Percentiles rank a stretch among this genome's conserved stretches.
These are phyloP conservation scores for Xylaria sp. DNA, from an alignment of 2,329 filamentous ascomycete genomes.

Conservation along the genomic window DNA sequence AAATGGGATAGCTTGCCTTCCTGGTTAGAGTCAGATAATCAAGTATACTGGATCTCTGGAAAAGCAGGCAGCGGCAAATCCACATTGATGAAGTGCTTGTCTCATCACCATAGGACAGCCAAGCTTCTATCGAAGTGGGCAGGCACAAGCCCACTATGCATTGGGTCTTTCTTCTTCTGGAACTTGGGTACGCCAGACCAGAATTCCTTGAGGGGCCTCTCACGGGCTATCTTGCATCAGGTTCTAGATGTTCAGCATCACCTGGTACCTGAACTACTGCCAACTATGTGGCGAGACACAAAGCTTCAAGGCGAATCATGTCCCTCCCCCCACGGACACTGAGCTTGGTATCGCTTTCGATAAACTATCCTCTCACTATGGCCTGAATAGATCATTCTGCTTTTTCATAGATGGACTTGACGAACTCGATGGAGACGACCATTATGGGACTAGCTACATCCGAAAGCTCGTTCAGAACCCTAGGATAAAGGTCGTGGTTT, in stretches of 20 bases:
- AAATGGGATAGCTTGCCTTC: background rate
- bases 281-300: background rate
- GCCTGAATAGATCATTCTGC: background rate
- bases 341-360: background rate
- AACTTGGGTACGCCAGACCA: background rate
- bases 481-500: slow-evolving; percentile 8
- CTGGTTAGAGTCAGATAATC: background rate
- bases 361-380: background rate
- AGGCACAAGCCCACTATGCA: background rate
- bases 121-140: slow-evolving; percentile 4
- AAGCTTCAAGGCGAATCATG: background rate
- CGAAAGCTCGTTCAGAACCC: background rate
- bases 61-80: slow-evolving; percentile 18
- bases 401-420: slow-evolving; percentile 23
- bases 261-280: background rate
- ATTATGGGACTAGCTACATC: background rate
- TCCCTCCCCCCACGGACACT: background rate
- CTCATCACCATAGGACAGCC: background rate
- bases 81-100: slow-evolving; percentile 12
- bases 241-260: background rate
- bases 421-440: background rate
- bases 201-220: background rate
- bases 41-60: background rate
- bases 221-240: background rate
- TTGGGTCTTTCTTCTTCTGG: slow-evolving; percentile 11